These are phyloP conservation scores for Candida sanyaensis DNA, from an alignment of 1,139 yeast species.

Conservation along the genomic window DNA sequence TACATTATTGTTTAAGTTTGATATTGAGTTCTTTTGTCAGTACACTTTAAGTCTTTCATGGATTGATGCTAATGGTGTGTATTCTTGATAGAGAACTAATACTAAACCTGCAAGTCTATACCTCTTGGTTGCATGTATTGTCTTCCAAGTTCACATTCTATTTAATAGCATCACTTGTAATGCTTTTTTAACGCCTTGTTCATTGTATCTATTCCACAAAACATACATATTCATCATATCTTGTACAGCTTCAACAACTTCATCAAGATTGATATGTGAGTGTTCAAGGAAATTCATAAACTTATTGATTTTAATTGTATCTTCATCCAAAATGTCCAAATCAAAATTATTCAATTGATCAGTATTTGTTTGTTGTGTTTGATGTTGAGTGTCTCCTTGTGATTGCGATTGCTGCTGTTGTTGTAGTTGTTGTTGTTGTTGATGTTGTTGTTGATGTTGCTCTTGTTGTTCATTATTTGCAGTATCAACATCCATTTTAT, in stretches of 20 bases:
- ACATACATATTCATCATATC: conserved; percentile 79
- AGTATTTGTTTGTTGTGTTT: conserved; percentile 1
- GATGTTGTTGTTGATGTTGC: too few species aligned
- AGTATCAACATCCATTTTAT: conserved; percentile 2
- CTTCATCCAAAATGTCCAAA: conserved; percentile 33
- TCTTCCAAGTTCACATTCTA: conserved; percentile 14
- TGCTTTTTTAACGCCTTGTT: conserved; percentile 45
- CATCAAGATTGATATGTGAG: conserved; percentile 75
- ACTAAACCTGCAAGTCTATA: neutral
- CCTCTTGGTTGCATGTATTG: too few species aligned
- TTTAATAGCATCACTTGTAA: conserved; percentile 43
- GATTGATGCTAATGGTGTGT: neutral
- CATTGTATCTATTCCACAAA: conserved; percentile 84
- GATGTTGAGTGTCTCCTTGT: conserved; percentile 3
- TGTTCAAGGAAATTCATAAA: conserved; percentile 70
- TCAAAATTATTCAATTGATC: conserved; percentile 14
- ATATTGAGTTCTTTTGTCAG: too few species aligned
- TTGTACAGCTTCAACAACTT: conserved; percentile 78
- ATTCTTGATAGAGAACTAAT: too few species aligned
- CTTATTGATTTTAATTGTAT: conserved; percentile 45
- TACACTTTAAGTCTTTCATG: too few species aligned
- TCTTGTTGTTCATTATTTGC: neutral
- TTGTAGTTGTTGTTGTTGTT: too few species aligned
- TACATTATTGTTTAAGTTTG: too few species aligned
- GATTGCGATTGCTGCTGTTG: too few species aligned